These are phyloP conservation scores for Pyrus bretschneideri DNA, from an alignment of 306 rosid genomes.

Conservation along the genomic window DNA sequence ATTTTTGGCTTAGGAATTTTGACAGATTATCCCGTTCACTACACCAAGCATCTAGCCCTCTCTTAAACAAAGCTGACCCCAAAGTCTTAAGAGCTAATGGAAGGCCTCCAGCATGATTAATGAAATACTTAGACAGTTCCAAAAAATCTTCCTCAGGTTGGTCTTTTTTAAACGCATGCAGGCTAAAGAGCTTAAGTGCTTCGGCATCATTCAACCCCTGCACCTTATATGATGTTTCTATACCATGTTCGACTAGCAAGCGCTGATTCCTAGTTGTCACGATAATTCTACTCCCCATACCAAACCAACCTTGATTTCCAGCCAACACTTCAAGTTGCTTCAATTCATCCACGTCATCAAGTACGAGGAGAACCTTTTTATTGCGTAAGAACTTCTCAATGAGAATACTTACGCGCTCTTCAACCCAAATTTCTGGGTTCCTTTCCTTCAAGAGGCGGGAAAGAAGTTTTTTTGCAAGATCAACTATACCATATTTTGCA, in stretches of 20 bases:
- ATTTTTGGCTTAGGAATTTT: neutral
- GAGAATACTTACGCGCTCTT: neutral
- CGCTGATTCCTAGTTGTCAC: slow-evolving; percentile 22
- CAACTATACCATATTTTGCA: neutral
- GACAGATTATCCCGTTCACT: slow-evolving; percentile 3
- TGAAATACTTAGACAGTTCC: neutral
- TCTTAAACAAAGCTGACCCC: slow-evolving; percentile 21
- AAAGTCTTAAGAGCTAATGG: slow-evolving; percentile 23
- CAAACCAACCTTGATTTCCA: slow-evolving; percentile 7
- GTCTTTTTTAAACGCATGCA: neutral
- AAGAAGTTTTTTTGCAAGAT: slow-evolving; percentile 20
- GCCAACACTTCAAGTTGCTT: slow-evolving; percentile 26
- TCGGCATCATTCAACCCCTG: neutral
- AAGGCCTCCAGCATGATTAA: slow-evolving; percentile 7
- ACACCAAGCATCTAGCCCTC: slow-evolving; percentile 14
- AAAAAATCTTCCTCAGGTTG: neutral
- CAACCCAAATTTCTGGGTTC: neutral
- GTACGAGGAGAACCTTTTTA: neutral
- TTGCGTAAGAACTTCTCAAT: slow-evolving; percentile 17
- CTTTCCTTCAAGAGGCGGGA: neutral
- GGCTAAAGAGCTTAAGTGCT: slow-evolving; percentile 8
- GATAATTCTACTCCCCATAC: slow-evolving; percentile 27
- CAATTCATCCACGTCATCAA: slow-evolving; percentile 28
- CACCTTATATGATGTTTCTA: neutral
- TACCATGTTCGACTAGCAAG: slow-evolving; percentile 15